Base-by-base conservation (phyloP, 1,139 yeast species). In the Magnusiomyces sp. region DNA sequence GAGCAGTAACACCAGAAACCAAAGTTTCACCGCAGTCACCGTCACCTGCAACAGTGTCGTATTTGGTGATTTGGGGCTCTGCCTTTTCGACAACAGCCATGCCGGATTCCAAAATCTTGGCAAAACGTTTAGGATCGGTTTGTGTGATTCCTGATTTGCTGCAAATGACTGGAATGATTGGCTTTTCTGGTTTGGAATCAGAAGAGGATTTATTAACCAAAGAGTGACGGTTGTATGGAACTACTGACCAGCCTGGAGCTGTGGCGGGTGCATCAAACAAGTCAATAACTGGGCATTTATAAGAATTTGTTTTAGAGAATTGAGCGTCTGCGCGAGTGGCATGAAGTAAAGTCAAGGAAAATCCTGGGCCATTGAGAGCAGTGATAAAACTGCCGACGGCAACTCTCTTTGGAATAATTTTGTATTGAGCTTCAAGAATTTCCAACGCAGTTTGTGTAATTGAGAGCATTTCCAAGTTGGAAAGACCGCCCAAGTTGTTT, bases 21-120 rank as follows among this genome's bases (percentile, higher is more conserved):
- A 90, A 71, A 0, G 97, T 90, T 60, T 87, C 94, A 45, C 97
- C 97, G 69, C 97, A 89, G 64, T 90, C 97, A 58, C 97, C 97
- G 65, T 90, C 97, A 54, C 97, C 97, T 1, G 92, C 97, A 58
- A 81, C 74, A 1, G 95, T 85, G 61, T 90, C 97, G 59, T 84
- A 81, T 54, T 79, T 76, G 0, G 97, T 90, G 60, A 90, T 83
- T 58, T 79, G 76, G 3, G 95, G 94, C 64, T 89, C 97, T 16
- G 72, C 70, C 65, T 73, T 61, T 64, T 74, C 59, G 66, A 77
- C 63, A 66, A 68, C 48, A 59, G 74, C 59, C 57, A 86, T 76
- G 32, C 86, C 90, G 5, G 66, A 59, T 29, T 62, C 63, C 45
- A 83, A 65, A 9, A 73, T 64, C 1, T 60, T 55, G 54, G 68